phyloP scores from a whole-genome alignment of 1,139 yeast species.

The Kodamaea derodonti region DNA sequence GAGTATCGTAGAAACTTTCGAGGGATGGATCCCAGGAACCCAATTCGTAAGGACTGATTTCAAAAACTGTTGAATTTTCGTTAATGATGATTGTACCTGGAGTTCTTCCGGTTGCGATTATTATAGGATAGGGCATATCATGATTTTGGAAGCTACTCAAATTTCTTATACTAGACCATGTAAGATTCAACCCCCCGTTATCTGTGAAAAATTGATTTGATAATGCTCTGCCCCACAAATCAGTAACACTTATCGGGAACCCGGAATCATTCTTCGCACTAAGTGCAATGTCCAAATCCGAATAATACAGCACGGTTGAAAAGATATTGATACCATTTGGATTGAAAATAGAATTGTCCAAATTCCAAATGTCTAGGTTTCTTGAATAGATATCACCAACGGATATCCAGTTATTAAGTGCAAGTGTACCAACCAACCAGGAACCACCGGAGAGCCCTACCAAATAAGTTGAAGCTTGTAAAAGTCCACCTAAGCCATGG shows the following conservation, averaged over 20 bases:
- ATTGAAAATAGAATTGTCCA: constrained; percentile 38
- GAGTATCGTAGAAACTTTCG: constrained; percentile 20
- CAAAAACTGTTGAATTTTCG: constrained; percentile 40
- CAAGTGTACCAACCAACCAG: constrained; percentile 41
- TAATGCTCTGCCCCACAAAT: constrained; percentile 44
- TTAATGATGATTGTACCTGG: constrained; percentile 32
- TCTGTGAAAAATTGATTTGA: constrained; percentile 32
- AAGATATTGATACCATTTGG: constrained; percentile 35
- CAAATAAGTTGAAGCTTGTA: constrained; percentile 38
- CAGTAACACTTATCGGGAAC: constrained; percentile 37
- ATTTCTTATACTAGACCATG: constrained; percentile 37
- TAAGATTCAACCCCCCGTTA: constrained; percentile 28
- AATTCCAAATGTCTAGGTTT: constrained; percentile 32
- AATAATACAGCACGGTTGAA: constrained; percentile 32
- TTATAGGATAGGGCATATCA: constrained; percentile 42
- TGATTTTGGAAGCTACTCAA: constrained; percentile 24
- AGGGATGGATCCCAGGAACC: constrained; percentile 25
- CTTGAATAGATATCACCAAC: constrained; percentile 30
- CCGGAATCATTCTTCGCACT: constrained; percentile 34
- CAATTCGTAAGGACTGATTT: constrained; percentile 38
- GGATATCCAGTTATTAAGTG: constrained; percentile 36
- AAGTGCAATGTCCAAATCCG: constrained; percentile 25
- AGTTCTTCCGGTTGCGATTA: constrained; percentile 38
- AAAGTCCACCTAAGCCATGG: constrained; percentile 37
- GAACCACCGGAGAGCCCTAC: constrained; percentile 43